Percentiles rank a stretch among this genome's conserved stretches.
phyloP scores from a whole-genome alignment of 78 protist species.

The Diacronema lutheri region DNA sequence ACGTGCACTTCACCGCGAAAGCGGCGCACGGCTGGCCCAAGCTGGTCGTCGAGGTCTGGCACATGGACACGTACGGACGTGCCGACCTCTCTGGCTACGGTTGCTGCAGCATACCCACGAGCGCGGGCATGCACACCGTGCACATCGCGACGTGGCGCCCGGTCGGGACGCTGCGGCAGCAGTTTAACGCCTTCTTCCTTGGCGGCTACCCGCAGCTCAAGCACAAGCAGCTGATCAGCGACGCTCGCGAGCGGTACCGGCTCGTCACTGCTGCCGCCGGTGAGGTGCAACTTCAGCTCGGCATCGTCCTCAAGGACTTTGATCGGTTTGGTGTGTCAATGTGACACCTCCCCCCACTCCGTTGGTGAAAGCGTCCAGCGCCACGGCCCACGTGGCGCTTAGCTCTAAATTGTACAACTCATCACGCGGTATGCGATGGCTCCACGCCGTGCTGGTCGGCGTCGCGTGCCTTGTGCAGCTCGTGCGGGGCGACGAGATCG shows the following conservation, averaged over 20 bases:
- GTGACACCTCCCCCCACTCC: too few relatives aligned
- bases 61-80: conserved; percentile 33
- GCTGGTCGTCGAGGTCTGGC: conserved; percentile 44
- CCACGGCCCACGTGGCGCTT: too few relatives aligned
- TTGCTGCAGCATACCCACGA: conserved; percentile 4
- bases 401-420: too few relatives aligned
- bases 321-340: background rate
- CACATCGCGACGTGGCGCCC: conserved; percentile 34
- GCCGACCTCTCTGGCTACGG: conserved; percentile 49
- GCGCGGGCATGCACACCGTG: background rate
- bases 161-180: background rate
- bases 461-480: too few relatives aligned
- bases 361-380: too few relatives aligned
- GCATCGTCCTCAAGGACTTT: background rate
- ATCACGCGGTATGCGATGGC: too few relatives aligned
- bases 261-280: background rate
- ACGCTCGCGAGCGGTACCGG: conserved; percentile 1
- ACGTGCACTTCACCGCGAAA: conserved; percentile 25
- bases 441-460: too few relatives aligned
- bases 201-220: conserved; percentile 11
- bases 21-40: conserved; percentile 49
- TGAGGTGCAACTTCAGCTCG: background rate
- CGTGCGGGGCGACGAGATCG: too few relatives aligned
- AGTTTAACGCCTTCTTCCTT: background rate
- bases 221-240: background rate